Conservation (phyloP, 1,284 basidiomycete genomes). For the Salmacisia buchloeana region DNA sequence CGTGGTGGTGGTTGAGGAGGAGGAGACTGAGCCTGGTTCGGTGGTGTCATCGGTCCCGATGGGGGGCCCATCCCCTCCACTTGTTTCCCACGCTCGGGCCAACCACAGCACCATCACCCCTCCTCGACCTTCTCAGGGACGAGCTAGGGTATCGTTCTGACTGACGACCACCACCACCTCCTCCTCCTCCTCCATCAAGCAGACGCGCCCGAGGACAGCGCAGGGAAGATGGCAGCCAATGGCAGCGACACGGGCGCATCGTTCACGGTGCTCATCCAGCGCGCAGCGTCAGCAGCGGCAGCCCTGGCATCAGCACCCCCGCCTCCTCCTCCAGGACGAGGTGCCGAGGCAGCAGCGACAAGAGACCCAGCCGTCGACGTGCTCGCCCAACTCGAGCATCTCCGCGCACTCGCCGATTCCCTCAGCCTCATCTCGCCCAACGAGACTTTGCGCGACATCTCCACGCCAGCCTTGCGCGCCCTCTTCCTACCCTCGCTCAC, state of each 20-base stretch:
- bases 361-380: not conserved
- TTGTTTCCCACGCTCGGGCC: conserved; percentile 6
- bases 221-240: not conserved
- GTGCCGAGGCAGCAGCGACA: not conserved
- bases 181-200: too few species aligned
- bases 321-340: not conserved
- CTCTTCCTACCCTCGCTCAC: conserved; percentile 32
- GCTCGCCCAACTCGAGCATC: not conserved
- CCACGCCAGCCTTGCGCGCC: conserved; percentile 33
- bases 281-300: not conserved
- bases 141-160: too few species aligned
- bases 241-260: not conserved
- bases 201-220: too few species aligned
- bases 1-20: not conserved
- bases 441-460: conserved; percentile 33
- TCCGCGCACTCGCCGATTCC: conserved; percentile 21
- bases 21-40: not conserved
- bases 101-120: not conserved
- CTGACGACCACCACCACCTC: not conserved
- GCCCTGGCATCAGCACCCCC: not conserved
- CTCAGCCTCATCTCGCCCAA: conserved; percentile 29
- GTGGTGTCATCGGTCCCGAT: not conserved
- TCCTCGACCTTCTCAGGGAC: too few species aligned
- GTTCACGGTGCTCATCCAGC: not conserved
- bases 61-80: not conserved